Percentiles rank a stretch among this genome's conserved stretches.
Evolutionary conservation across 2,329 filamentous ascomycete species (phyloP).

Genomic region (Paraphaeosphaeria sporulosa): DNA sequence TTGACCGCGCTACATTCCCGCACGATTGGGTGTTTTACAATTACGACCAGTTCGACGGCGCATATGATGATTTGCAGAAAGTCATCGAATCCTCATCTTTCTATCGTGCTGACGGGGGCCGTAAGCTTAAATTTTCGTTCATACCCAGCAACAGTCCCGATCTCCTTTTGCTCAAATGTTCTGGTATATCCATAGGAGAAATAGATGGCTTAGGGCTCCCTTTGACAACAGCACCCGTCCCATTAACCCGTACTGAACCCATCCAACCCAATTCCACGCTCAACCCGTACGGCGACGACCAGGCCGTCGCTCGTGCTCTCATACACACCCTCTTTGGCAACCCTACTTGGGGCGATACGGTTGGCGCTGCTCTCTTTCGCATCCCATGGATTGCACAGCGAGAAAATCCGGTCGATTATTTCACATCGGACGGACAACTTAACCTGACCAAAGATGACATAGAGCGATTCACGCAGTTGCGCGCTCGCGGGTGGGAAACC

Average conservation of each 20-base stretch:
- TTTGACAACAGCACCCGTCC: neutral
- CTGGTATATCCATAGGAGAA: slow-evolving; percentile 6
- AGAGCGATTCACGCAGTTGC: neutral
- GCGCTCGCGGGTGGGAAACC: slow-evolving; percentile 1
- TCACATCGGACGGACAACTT: neutral
- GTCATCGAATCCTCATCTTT: neutral
- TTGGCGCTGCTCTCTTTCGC: slow-evolving; percentile 8
- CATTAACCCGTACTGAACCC: neutral
- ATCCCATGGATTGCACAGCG: slow-evolving; percentile 13
- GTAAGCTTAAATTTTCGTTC: neutral
- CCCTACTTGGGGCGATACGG: slow-evolving; percentile 13
- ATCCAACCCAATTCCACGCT: slow-evolving; percentile 1
- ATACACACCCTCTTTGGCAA: slow-evolving; percentile 15
- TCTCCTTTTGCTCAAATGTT: neutral
- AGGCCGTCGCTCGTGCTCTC: slow-evolving; percentile 6
- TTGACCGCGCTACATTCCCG: slow-evolving; percentile 4
- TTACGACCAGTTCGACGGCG: slow-evolving; percentile 12
- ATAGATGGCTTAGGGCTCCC: slow-evolving; percentile 6
- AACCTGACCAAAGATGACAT: neutral
- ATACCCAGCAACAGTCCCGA: neutral
- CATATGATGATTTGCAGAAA: slow-evolving; percentile 8
- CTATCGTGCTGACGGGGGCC: slow-evolving; percentile 1
- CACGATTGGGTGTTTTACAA: slow-evolving; percentile 11
- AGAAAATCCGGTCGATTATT: neutral
- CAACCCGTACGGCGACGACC: slow-evolving; percentile 13